Conservation (phyloP, 768 basidiomycete species). For the Lactarius evosmus region DNA sequence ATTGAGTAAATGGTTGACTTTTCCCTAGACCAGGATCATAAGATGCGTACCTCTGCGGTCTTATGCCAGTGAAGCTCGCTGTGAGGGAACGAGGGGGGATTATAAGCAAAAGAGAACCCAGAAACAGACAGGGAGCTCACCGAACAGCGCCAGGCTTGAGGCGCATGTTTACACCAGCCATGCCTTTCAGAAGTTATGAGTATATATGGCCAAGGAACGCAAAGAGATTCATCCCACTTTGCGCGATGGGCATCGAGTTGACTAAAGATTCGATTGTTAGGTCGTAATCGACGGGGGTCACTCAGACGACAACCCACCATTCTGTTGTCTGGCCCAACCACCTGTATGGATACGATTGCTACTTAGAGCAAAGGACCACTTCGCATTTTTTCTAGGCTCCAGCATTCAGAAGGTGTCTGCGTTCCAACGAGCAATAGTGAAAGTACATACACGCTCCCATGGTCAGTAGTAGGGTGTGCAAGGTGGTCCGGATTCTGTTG, state of each 20-base stretch:
- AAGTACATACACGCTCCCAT: constrained; percentile 43
- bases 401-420: background rate
- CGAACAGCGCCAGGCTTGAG: constrained; percentile 35
- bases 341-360: constrained; percentile 56
- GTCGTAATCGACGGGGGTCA: background rate
- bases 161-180: constrained; percentile 38
- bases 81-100: background rate
- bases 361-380: constrained; percentile 57
- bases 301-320: constrained; percentile 36
- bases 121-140: constrained; percentile 4
- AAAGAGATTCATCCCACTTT: constrained; percentile 33
- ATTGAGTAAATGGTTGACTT: background rate
- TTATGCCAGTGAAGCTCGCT: constrained; percentile 40
- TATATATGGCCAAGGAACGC: background rate
- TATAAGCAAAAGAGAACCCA: background rate
- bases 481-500: constrained; percentile 54
- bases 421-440: background rate
- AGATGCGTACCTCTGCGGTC: constrained; percentile 30
- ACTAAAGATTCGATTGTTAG: constrained; percentile 34
- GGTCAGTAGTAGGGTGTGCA: constrained; percentile 62
- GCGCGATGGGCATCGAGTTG: constrained; percentile 49
- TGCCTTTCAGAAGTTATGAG: constrained; percentile 13
- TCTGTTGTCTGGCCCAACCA: constrained; percentile 59
- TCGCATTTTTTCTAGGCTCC: constrained; percentile 43
- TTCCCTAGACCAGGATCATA: background rate